Conservation (phyloP, 2,329 filamentous ascomycete species). For the Nemania abortiva region DNA sequence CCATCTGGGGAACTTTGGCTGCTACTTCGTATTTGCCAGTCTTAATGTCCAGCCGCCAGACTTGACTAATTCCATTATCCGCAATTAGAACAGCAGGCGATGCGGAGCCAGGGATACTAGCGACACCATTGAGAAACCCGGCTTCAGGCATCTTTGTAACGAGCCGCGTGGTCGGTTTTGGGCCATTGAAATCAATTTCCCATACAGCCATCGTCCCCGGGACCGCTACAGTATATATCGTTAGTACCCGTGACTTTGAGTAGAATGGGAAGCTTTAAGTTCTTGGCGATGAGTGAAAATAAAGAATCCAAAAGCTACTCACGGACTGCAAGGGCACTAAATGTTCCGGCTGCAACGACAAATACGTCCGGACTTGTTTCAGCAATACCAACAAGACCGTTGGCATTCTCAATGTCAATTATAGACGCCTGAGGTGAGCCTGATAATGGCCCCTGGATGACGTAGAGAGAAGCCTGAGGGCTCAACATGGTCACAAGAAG, state of each 20-base stretch:
- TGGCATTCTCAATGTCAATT: conserved; percentile 24
- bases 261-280: neutral
- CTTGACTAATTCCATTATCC: conserved; percentile 11
- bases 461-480: conserved; percentile 27
- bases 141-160: conserved; percentile 28
- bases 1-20: conserved; percentile 34
- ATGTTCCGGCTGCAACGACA: conserved; percentile 19
- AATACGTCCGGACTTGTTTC: conserved; percentile 35
- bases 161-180: conserved; percentile 24
- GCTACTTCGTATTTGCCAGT: conserved; percentile 33
- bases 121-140: conserved; percentile 26
- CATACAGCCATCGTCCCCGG: conserved; percentile 24
- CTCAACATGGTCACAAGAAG: conserved; percentile 35
- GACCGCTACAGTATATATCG: conserved; percentile 13
- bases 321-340: conserved; percentile 23
- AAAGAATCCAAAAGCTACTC: neutral
- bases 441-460: conserved; percentile 30
- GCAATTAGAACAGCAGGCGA: conserved; percentile 25
- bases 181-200: conserved; percentile 24
- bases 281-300: too few species aligned
- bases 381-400: conserved; percentile 27
- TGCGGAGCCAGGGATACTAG: neutral
- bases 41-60: conserved; percentile 31
- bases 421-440: conserved; percentile 24
- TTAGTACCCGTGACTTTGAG: conserved; percentile 6